phyloP scores from a whole-genome alignment of 1,284 basidiomycete species.

The Acaromyces ingoldii region DNA sequence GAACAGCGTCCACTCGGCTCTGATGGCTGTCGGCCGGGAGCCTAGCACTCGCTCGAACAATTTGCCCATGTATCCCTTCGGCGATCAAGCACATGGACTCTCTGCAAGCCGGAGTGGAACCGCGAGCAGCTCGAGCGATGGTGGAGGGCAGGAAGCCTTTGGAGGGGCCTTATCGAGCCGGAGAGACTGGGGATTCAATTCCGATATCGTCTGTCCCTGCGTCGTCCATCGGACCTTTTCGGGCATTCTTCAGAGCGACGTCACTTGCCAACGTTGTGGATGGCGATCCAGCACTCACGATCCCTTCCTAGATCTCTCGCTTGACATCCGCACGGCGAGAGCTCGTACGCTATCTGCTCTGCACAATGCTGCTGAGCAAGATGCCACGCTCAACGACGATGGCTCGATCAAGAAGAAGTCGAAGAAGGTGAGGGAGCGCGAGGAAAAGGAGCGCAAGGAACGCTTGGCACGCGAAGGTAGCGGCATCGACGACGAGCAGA shows the following conservation, averaged over 20 bases:
- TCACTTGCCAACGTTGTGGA: conserved; percentile 72
- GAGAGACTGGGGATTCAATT: conserved; percentile 2
- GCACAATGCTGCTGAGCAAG: background rate
- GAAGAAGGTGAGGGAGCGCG: conserved; percentile 47
- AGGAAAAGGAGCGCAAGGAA: conserved; percentile 55
- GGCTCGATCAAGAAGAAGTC: conserved; percentile 12
- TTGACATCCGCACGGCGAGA: conserved; percentile 57
- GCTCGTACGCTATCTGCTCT: background rate
- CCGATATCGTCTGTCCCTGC: conserved; percentile 68
- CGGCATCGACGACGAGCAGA: conserved; percentile 29
- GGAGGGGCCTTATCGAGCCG: too few species aligned
- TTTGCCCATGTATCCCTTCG: conserved; percentile 24
- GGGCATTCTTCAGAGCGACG: conserved; percentile 79
- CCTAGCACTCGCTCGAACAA: conserved; percentile 5
- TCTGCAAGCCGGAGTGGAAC: conserved; percentile 7
- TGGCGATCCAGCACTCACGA: conserved; percentile 75
- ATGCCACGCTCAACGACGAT: conserved; percentile 1
- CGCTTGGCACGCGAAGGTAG: conserved; percentile 7
- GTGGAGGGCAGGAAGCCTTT: too few species aligned
- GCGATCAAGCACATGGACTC: conserved; percentile 13
- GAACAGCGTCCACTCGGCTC: conserved; percentile 40
- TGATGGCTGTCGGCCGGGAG: conserved; percentile 28
- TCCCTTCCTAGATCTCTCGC: conserved; percentile 83
- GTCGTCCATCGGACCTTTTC: conserved; percentile 87
- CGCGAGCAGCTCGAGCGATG: conserved; percentile 1